Base-by-base conservation (phyloP, 2,329 filamentous ascomycete species). In the Botrytis deweyae region DNA sequence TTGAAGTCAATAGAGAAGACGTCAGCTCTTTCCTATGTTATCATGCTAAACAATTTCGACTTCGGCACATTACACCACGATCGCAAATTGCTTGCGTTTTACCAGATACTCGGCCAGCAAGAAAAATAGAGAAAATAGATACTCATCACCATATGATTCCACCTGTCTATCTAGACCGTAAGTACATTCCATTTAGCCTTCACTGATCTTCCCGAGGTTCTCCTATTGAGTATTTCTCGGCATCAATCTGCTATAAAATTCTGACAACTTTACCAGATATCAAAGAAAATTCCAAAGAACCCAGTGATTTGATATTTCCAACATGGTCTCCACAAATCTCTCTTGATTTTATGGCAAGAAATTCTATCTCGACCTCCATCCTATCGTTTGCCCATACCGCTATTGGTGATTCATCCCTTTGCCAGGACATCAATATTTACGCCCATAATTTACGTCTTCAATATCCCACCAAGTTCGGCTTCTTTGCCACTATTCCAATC, bases 81-180 rank as follows among this genome's bases (percentile, higher is more conserved):
- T 46, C 29, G 2, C 36, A 58, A 9, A 25, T 49, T 3, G 22
- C 40, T 58, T 29, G n/a, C 2, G 36, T 29, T 46, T 65, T 38
- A 20, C n/a, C 55, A 5, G 25, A 8, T 29, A 10, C 18, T 36
- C 46, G 29, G 12, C 7, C 33, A 12, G 40, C 22, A 14, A 44
- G n/a, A 36, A 59, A 1, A 44, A 12, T 46, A 20, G 36, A 59
- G 49, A 67, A 67, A n/a, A 72, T 67, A 42, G 70, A 72, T 52
- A 61, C 62, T 22, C 49, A 67, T 36, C 70, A 72, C n/a, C 70
- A 67, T 46, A 72, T 67, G n/a, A 46, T 72, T 22, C 49, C 70
- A 2, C 49, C 46, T 14, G 49, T 44, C 25, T 72, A 72, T 20
- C 70, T 67, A 14, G 42, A 67, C 8, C 20, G 70, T 72, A 72